Evolutionary conservation across 192 early-diverging fungal species (phyloP), one percentile per base, ranked within the genome.

Genomic region (Coemansia sp.): DNA sequence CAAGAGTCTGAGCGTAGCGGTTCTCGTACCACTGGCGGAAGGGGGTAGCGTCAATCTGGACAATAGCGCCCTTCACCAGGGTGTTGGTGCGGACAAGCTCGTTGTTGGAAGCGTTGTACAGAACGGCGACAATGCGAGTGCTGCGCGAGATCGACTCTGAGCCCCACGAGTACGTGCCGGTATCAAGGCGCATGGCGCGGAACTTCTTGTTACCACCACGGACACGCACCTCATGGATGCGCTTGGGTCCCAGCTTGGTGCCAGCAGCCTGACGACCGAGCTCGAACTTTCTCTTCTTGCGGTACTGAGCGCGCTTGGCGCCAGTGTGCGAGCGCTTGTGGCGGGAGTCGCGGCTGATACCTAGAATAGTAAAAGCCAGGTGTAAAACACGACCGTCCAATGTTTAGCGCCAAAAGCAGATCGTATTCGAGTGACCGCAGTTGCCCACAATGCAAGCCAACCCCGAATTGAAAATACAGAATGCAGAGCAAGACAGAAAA

Each of bases 271-370:
- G 96, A 79, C 96, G 92, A 79, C 94, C 96, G 68, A 96, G 85
- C 83, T 98, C 96, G 86, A 98, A 98, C 90, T 98, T 98, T 88
- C 96, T 92, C 92, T 98, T 98, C 93, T 98, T 98, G 86, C 96
- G 90, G 90, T 94, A 95, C 75, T 95, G 92, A 70, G 92, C 92
- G 78, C 96, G 88, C 86, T 94, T 94, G 84, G 94, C 96, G 83
- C 96, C 94, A 38, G 96, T 94, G 81, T 87, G 87, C 60, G 84
- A 83, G 70, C 94, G 90, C 88, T 98, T 98, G 86, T 98, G 96
- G 81, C 96, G 93, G 77, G 89, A 92, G 85, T 97, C 95, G 85
- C 96, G 85, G 83, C 89, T 90, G 83, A 98, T 97, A 96, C 94
- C 94, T 94, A 79, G 37, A 76, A 11, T 5, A 3, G 15, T 21